phyloP scores from a whole-genome alignment of 208 protist species.

The Naegleria gruberi region DNA sequence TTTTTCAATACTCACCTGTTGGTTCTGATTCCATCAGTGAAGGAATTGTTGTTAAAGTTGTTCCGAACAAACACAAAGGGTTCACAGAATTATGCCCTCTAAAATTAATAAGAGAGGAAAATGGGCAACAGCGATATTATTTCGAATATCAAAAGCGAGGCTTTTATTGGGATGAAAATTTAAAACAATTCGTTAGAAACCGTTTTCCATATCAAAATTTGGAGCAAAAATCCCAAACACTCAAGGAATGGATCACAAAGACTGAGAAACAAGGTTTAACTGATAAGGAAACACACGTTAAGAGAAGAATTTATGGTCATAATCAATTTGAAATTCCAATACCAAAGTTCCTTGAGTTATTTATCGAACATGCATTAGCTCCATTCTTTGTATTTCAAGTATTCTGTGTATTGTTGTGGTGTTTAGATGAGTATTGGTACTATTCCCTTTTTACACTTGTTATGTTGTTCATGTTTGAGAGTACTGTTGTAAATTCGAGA shows the following conservation, averaged over 20 bases:
- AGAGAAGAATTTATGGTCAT: neutral
- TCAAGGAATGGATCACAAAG: neutral
- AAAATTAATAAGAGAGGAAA: neutral
- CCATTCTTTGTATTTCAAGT: slow-evolving; percentile 99
- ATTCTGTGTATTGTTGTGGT: slow-evolving; percentile 89
- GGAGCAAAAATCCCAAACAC: neutral
- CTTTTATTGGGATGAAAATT: neutral
- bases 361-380: slow-evolving; percentile 86
- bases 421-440: slow-evolving; percentile 93
- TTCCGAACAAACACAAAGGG: neutral
- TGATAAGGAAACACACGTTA: neutral
- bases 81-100: neutral
- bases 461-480: slow-evolving; percentile 94
- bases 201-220: neutral
- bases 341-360: slow-evolving; percentile 84
- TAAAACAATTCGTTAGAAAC: neutral
- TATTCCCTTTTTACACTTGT: slow-evolving; percentile 88
- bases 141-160: neutral
- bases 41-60: neutral
- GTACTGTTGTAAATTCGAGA: slow-evolving; percentile 80
- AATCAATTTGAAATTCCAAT: slow-evolving; percentile 78
- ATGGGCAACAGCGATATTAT: neutral
- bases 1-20: neutral
- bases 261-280: neutral
- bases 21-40: neutral